These are phyloP conservation scores for Umbelopsis isabellina DNA, from an alignment of 192 early-diverging fungal genomes.

Conservation along the genomic window DNA sequence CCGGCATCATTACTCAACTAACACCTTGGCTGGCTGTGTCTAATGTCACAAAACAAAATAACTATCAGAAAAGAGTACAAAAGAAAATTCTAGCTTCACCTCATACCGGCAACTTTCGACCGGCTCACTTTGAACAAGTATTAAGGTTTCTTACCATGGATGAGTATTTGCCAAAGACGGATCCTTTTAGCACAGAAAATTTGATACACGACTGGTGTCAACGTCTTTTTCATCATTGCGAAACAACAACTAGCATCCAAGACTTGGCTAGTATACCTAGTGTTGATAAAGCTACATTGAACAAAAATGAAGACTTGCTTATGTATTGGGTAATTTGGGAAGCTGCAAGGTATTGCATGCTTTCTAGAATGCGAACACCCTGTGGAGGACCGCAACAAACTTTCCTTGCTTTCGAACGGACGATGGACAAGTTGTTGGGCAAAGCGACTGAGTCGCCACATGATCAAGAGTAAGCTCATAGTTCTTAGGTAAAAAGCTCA, in stretches of 20 bases:
- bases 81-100: slow-evolving; percentile 44
- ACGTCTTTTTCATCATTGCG: slow-evolving; percentile 65
- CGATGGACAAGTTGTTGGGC: slow-evolving; percentile 39
- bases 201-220: slow-evolving; percentile 44
- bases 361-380: slow-evolving; percentile 73
- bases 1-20: not conserved
- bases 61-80: not conserved
- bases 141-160: slow-evolving; percentile 57
- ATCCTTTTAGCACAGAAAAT: not conserved
- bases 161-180: slow-evolving; percentile 26
- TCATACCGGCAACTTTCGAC: slow-evolving; percentile 63
- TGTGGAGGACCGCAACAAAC: slow-evolving; percentile 74
- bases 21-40: slow-evolving; percentile 6
- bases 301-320: slow-evolving; percentile 43
- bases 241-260: slow-evolving; percentile 26
- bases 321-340: slow-evolving; percentile 81
- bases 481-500: not conserved
- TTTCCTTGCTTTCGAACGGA: slow-evolving; percentile 55
- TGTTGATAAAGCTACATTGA: not conserved
- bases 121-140: slow-evolving; percentile 67
- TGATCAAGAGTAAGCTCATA: not conserved
- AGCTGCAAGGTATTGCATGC: slow-evolving; percentile 68
- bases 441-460: not conserved
- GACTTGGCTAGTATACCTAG: not conserved
- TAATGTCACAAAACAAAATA: slow-evolving; percentile 7